phyloP scores from a whole-genome alignment of 208 protist species.

The Trypanosoma caninum region DNA sequence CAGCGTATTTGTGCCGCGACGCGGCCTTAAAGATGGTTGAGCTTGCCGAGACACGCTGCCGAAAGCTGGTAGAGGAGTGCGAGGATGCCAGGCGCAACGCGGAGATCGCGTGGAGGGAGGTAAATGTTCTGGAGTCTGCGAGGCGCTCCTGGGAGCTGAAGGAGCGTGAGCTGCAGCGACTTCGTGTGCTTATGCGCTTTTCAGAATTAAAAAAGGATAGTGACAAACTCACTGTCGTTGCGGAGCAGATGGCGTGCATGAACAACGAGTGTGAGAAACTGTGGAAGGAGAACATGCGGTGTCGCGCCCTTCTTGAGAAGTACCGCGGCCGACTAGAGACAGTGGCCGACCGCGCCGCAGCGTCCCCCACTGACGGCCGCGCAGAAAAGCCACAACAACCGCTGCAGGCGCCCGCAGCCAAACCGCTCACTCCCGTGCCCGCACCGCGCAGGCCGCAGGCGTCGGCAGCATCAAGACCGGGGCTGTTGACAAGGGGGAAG shows the following conservation, averaged over 20 bases:
- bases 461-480: too few relatives aligned
- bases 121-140: conserved; percentile 7
- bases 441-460: too few relatives aligned
- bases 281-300: conserved; percentile 11
- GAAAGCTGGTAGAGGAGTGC: not conserved
- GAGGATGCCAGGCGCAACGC: not conserved
- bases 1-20: not conserved
- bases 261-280: conserved; percentile 20
- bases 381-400: not conserved
- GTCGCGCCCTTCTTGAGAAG: conserved; percentile 10
- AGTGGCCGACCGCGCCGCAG: not conserved
- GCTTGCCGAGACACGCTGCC: not conserved
- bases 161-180: conserved; percentile 46
- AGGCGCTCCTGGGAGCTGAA: conserved; percentile 19
- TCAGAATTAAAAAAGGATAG: conserved; percentile 76
- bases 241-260: conserved; percentile 4
- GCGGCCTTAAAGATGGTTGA: not conserved
- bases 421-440: not conserved
- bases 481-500: too few relatives aligned
- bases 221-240: conserved; percentile 29
- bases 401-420: not conserved
- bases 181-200: conserved; percentile 70
- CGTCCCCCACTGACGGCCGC: not conserved
- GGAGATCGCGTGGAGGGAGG: conserved; percentile 7
- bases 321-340: conserved; percentile 12